Base-by-base conservation (phyloP, 208 protist genomes). In the Sergeia podlipaevii region DNA sequence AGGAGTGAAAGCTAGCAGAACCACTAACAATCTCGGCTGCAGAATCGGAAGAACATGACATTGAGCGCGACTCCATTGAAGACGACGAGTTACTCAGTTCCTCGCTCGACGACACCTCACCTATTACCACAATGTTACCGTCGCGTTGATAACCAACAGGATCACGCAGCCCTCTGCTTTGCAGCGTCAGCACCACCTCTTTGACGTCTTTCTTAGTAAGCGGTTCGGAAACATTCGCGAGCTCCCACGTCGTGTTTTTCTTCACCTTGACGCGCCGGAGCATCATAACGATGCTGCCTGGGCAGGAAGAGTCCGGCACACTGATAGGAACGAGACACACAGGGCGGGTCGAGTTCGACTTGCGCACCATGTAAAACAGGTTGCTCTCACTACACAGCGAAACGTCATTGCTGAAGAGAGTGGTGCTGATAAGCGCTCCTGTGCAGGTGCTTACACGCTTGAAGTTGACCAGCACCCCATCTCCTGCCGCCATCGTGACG, bases 201-300 rank as follows among this genome's bases (percentile, higher is more conserved):
- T 74, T 82, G 23, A 93, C 70, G 64, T 91, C 80, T 26, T 68
- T 58, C 17, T 67, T 41, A 0, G 28, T 17, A 8, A 86, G 39
- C 0, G 53, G 62, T 45, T 93, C 85, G 23, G 49, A 73, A 27
- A 93, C 62, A 56, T 74, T 77, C n/a, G 87, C 73, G 33, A 93
- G 47, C 56, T 93, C 81, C 85, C 85, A 93, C 27, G 54, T 46
- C 6, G 47, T 44, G 36, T 87, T 73, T 0, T 58, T 71, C 45
- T 75, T 66, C 30, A 54, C 55, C 20, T 70, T 74, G 4, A 81
- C 41, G 41, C 74, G 76, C 3, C 80, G 77, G 29, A 92, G 52
- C 85, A 92, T 92, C 11, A 92, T 29, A 15, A 75, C 54, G 28
- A 85, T 47, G 50, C 66, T 72, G 57, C 77, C 85, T 24, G 60